These are phyloP conservation scores for Coemansia aciculifera DNA, from an alignment of 192 early-diverging fungal genomes.

Conservation along the genomic window DNA sequence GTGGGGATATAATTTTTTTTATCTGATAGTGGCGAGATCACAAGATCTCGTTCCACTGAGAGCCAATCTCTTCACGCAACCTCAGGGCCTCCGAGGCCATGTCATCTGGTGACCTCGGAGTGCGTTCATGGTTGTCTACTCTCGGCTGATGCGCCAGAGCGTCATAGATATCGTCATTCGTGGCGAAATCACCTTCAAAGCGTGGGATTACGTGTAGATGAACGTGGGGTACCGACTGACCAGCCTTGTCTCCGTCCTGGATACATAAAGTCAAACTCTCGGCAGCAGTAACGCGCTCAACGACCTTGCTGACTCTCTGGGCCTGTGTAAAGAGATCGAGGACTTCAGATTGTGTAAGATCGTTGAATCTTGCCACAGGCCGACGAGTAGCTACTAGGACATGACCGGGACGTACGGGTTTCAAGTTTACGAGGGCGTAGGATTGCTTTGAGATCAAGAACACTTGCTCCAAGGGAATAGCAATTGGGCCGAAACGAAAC, in stretches of 20 bases:
- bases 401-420: conserved; percentile 82
- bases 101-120: conserved; percentile 70
- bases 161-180: conserved; percentile 88
- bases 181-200: conserved; percentile 70
- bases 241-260: conserved; percentile 75
- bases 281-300: conserved; percentile 74
- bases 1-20: background rate
- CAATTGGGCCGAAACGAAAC: conserved; percentile 71
- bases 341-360: conserved; percentile 80
- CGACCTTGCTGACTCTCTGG: conserved; percentile 70
- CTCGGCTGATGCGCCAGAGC: conserved; percentile 55
- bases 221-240: conserved; percentile 87
- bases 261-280: conserved; percentile 79
- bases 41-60: conserved; percentile 5
- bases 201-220: conserved; percentile 93
- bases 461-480: conserved; percentile 70
- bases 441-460: conserved; percentile 73
- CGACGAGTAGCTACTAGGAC: conserved; percentile 79
- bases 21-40: background rate
- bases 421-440: conserved; percentile 89
- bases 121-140: conserved; percentile 72
- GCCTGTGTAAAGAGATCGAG: conserved; percentile 80
- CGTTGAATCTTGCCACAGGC: conserved; percentile 70
- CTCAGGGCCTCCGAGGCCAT: conserved; percentile 63
- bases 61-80: conserved; percentile 35